Evolutionary conservation across 2,329 filamentous ascomycete genomes (phyloP).

Genomic region (Alternaria arborescens): DNA sequence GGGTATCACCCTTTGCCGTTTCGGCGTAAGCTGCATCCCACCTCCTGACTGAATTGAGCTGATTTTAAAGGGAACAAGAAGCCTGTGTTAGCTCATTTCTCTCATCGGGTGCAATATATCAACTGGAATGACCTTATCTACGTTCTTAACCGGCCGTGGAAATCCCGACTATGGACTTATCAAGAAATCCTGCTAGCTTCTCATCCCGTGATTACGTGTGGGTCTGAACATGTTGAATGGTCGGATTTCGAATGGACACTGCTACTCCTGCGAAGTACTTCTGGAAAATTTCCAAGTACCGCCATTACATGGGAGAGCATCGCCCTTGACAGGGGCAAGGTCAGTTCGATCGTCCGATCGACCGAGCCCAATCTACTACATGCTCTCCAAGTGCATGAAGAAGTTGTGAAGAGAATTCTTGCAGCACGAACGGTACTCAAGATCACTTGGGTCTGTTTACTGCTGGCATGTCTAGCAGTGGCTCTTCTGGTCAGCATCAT

Average conservation of each 20-base stretch:
- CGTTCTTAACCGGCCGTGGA: neutral
- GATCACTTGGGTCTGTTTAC: neutral
- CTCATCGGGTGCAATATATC: neutral
- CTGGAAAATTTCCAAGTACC: no score
- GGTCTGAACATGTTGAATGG: neutral
- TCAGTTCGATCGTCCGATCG: neutral
- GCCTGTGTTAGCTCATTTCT: neutral
- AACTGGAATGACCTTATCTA: neutral
- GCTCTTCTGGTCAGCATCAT: neutral
- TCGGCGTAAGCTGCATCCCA: neutral
- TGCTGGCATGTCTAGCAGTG: neutral
- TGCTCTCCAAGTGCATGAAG: neutral
- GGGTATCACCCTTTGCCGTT: neutral
- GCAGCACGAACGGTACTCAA: neutral
- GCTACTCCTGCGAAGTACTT: accelerated
- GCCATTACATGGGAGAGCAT: neutral
- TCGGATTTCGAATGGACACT: neutral
- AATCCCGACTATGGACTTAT: neutral
- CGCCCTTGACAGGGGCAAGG: neutral
- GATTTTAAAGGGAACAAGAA: neutral
- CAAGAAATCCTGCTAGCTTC: neutral
- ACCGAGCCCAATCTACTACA: neutral
- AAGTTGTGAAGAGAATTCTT: neutral
- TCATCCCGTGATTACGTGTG: neutral
- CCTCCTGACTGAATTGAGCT: neutral